Evolutionary conservation across 306 rosid genomes (phyloP), one percentile per base, ranked within the genome.

Genomic region (Canavalia gladiata): DNA sequence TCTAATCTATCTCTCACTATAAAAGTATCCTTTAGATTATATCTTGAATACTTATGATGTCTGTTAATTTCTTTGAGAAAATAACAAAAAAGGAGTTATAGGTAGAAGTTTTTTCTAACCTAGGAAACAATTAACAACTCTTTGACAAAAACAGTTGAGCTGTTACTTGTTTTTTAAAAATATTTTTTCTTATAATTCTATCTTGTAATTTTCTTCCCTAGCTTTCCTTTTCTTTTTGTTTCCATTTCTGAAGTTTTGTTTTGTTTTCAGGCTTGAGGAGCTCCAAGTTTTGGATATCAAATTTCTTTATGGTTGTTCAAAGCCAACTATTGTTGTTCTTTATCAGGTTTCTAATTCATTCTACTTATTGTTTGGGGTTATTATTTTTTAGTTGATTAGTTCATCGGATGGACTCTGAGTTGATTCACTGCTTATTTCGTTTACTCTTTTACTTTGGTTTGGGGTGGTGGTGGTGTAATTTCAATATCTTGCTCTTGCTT

Each of bases 241-340:
- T 50, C 18, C 18, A n/a, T 75, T 60, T 45, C 50, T 75, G 33
- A 69, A 78, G 35, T 59, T 79, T 55, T 77, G 62, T 49, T 74
- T 60, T 81, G 63, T 79, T 88, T 90, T 88, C 94, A 95, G 99
- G 93, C 99, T 95, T 31, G 99, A 95, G 88, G 99, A 95, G 85
- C 99, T 93, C 74, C 99, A 93, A 85, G 99, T 95, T 81, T 87
- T 95, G 91, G 99, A 95, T 82, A 95, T 93, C 84, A 89, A 95
- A 86, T 95, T 95, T 83, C 97, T 95, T 6, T 95, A 83, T 86
- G 99, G 99, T 66, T 95, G 99, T 88, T 86, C 94, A 64, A 95
- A 92, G 78, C 98, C 99, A 42, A 95, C 99, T 1, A 93, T 95
- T 83, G 99, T 93, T 82, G 99, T 95, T 86, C 99, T 95, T 57